Conservation (phyloP, 2,329 filamentous ascomycete species). For the Colletotrichum lupini region DNA sequence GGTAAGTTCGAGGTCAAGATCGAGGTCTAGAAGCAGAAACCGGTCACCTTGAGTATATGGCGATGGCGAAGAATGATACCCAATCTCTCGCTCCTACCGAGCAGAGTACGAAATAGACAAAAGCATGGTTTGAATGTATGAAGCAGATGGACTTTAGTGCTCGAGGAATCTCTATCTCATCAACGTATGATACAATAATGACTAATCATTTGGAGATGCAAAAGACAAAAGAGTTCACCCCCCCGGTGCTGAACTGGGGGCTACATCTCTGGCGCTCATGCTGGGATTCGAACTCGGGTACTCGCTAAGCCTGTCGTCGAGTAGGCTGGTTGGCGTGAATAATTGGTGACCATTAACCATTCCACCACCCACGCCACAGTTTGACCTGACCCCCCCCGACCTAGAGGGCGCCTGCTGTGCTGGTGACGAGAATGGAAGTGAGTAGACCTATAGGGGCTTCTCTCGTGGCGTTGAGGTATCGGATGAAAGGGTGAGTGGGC, state of each 20-base stretch:
- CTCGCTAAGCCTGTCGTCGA: neutral
- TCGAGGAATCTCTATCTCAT: neutral
- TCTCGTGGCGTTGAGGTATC: neutral
- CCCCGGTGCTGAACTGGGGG: neutral
- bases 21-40: slow-evolving; percentile 25
- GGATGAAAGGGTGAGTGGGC: neutral
- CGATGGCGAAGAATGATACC: slow-evolving; percentile 19
- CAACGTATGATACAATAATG: neutral
- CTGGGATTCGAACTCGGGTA: neutral
- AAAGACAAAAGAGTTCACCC: neutral
- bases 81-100: neutral
- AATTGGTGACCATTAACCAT: neutral
- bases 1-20: slow-evolving; percentile 38
- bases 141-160: neutral
- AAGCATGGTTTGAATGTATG: neutral
- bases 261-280: neutral
- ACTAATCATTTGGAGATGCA: neutral
- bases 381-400: neutral
- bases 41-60: slow-evolving; percentile 6
- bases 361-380: neutral
- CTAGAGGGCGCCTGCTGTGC: neutral
- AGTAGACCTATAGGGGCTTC: neutral
- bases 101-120: neutral
- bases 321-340: neutral
- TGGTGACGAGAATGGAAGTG: neutral